phyloP scores from a whole-genome alignment of 805 yeast species.

The Wickerhamomyces silvicola region DNA sequence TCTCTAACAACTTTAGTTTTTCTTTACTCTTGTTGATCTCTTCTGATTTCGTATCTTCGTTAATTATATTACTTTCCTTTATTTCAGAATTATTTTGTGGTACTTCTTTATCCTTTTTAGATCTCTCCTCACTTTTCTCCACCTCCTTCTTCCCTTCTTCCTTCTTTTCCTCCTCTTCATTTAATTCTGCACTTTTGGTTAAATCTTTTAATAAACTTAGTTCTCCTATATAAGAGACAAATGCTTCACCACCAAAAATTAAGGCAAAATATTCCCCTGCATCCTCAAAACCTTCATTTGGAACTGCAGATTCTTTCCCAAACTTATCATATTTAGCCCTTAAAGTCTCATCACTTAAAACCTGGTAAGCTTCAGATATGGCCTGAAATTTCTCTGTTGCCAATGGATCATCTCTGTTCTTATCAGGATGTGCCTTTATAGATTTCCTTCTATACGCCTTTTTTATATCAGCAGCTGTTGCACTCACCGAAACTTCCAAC shows the following conservation, averaged over 20 bases:
- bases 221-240: constrained; percentile 84
- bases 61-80: neutral
- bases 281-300: constrained; percentile 66
- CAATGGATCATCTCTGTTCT: constrained; percentile 67
- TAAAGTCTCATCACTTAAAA: constrained; percentile 56
- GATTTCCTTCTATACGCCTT: constrained; percentile 78
- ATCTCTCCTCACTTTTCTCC: constrained; percentile 7
- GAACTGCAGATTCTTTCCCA: constrained; percentile 69
- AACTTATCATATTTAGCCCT: constrained; percentile 66
- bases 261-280: constrained; percentile 64
- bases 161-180: constrained; percentile 38
- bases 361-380: constrained; percentile 71
- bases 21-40: constrained; percentile 2
- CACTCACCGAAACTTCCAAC: constrained; percentile 49
- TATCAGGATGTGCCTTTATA: constrained; percentile 72
- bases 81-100: too few species aligned
- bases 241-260: constrained; percentile 88
- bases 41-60: neutral
- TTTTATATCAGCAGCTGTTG: constrained; percentile 62
- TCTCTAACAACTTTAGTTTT: constrained; percentile 4
- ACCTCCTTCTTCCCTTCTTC: constrained; percentile 21
- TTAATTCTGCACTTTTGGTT: constrained; percentile 51
- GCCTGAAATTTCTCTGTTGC: constrained; percentile 66
- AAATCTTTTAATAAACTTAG: constrained; percentile 71
- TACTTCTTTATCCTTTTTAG: constrained; percentile 2